Conservation (phyloP, 768 basidiomycete species). For the Lanmaoa pseudosensibilis region DNA sequence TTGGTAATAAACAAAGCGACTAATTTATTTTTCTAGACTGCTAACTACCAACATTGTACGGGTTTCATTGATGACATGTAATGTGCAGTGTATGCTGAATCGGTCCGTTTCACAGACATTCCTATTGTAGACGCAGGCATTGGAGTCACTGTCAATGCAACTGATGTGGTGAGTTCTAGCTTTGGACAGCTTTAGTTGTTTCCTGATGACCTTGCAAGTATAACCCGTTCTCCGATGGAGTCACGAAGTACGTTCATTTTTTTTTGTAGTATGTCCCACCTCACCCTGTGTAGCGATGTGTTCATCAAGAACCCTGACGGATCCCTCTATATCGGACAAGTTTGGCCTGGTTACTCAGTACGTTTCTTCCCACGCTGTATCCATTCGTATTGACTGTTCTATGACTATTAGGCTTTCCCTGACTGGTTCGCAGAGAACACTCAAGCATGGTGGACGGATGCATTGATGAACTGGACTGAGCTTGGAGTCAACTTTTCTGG, state of each 20-base stretch:
- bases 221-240: slow-evolving; percentile 62
- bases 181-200: background rate
- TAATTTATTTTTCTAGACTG: slow-evolving; percentile 16
- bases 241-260: slow-evolving; percentile 45
- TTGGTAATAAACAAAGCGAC: background rate
- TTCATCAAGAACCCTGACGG: slow-evolving; percentile 79
- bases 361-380: slow-evolving; percentile 7
- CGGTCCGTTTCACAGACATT: slow-evolving; percentile 44
- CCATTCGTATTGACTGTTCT: background rate
- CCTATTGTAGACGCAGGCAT: slow-evolving; percentile 71
- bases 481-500: slow-evolving; percentile 59
- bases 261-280: background rate
- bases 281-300: slow-evolving; percentile 45
- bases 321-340: slow-evolving; percentile 68
- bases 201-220: slow-evolving; percentile 44
- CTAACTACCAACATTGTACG: slow-evolving; percentile 34
- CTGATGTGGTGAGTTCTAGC: slow-evolving; percentile 54
- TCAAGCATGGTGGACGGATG: slow-evolving; percentile 60
- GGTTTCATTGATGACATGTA: background rate
- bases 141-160: slow-evolving; percentile 53
- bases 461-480: slow-evolving; percentile 53
- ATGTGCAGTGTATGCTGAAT: background rate
- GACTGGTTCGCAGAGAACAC: slow-evolving; percentile 61
- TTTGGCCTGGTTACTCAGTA: slow-evolving; percentile 77
- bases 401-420: slow-evolving; percentile 47